A percentile compares a stretch with the other conserved stretches of the same genome.
phyloP scores from a whole-genome alignment of 2,329 filamentous ascomycete genomes.

The Aquanectria penicillioides region DNA sequence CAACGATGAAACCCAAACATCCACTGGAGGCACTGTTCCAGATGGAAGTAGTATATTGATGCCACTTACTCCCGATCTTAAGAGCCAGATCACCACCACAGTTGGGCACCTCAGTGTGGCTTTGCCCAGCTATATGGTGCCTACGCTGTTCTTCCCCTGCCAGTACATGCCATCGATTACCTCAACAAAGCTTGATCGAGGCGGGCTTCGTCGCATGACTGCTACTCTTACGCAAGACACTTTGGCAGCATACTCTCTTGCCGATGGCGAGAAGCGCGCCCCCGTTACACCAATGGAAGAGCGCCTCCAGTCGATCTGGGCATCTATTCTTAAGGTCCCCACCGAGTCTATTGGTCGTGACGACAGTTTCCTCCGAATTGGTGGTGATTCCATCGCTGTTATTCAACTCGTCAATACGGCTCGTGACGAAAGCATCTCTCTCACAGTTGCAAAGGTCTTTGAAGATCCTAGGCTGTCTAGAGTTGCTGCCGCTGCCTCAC shows the following conservation, averaged over 20 bases:
- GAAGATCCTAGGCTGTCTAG: neutral
- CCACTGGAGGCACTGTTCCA: neutral
- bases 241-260: neutral
- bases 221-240: neutral
- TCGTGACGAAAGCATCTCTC: neutral
- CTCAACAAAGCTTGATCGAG: neutral
- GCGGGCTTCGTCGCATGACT: neutral
- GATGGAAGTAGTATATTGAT: neutral
- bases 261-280: neutral
- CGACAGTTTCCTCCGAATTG: neutral
- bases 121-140: neutral
- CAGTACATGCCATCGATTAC: neutral
- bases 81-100: neutral
- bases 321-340: neutral
- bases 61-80: neutral
- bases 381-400: neutral
- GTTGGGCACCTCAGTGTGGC: neutral
- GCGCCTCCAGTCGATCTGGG: neutral
- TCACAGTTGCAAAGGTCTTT: slow-evolving; percentile 7
- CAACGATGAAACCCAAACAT: neutral
- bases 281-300: neutral
- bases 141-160: neutral
- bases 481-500: slow-evolving; percentile 17
- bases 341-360: neutral
- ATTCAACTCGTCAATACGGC: slow-evolving; percentile 4